These are phyloP conservation scores for Oryza brachyantha DNA, from an alignment of 176 grass and related monocot genomes.

Conservation along the genomic window DNA sequence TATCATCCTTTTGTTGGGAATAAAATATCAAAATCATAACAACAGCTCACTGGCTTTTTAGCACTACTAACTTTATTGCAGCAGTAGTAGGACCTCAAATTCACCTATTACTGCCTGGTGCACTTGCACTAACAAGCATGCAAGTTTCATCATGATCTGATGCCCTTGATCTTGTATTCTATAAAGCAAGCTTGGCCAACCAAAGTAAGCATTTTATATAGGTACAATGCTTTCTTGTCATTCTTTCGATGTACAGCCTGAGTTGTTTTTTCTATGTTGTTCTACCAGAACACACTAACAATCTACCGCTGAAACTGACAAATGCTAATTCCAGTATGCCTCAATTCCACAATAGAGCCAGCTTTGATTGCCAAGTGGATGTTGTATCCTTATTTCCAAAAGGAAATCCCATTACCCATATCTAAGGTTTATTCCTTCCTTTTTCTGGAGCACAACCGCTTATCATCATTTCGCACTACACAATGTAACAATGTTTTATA, in stretches of 20 bases:
- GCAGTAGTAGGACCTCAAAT: background rate
- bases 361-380: background rate
- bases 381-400: conserved; percentile 5
- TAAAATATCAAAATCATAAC: background rate
- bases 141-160: background rate
- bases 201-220: background rate
- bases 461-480: background rate
- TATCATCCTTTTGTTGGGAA: background rate
- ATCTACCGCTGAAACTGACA: background rate
- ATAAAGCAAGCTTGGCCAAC: conserved; percentile 4
- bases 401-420: background rate
- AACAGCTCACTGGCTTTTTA: background rate
- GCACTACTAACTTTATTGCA: background rate
- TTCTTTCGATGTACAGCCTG: background rate
- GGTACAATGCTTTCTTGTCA: background rate
- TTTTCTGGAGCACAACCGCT: background rate
- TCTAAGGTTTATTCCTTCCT: background rate
- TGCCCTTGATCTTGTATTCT: background rate
- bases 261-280: background rate
- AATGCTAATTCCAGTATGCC: background rate
- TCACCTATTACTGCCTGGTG: background rate
- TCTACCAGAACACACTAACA: background rate
- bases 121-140: background rate
- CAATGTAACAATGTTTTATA: conserved; percentile 23
- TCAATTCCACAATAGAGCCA: background rate